A percentile compares a stretch with the other conserved stretches of the same genome.
Conservation (phyloP, 2,329 filamentous ascomycete species). For the Talaromyces sp. region DNA sequence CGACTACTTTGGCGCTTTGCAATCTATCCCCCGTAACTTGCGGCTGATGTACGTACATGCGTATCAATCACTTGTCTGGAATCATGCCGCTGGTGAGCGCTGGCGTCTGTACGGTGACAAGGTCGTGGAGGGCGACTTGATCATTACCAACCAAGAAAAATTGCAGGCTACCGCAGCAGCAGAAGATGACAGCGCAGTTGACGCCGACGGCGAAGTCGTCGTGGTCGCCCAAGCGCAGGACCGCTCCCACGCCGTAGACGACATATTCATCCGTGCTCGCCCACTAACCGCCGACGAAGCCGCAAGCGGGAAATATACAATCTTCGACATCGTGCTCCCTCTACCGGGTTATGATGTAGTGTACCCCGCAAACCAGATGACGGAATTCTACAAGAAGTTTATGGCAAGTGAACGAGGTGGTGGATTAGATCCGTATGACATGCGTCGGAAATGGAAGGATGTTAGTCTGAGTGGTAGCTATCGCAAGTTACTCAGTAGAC, state of each 20-base stretch:
- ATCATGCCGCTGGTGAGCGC: constrained; percentile 74
- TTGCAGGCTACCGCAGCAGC: constrained; percentile 31
- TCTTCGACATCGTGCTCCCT: constrained; percentile 87
- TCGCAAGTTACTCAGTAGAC: constrained; percentile 74
- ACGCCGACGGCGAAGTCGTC: constrained; percentile 64
- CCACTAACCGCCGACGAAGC: constrained; percentile 74
- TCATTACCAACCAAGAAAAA: constrained; percentile 58
- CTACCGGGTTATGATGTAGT: constrained; percentile 87
- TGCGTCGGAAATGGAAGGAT: constrained; percentile 82
- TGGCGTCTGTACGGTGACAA: constrained; percentile 70
- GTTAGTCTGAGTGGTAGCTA: constrained; percentile 87
- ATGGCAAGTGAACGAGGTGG: constrained; percentile 81
- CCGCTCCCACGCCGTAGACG: constrained; percentile 51
- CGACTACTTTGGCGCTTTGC: constrained; percentile 79
- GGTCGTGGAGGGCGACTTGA: constrained; percentile 81
- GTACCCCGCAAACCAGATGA: constrained; percentile 80
- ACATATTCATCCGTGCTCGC: constrained; percentile 66
- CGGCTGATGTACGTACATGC: constrained; percentile 95
- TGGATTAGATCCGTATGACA: constrained; percentile 73
- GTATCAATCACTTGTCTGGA: constrained; percentile 95
- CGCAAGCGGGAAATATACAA: constrained; percentile 68
- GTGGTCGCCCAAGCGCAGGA: constrained; percentile 59
- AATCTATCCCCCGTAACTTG: constrained; percentile 74
- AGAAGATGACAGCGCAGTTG: constrained; percentile 49
- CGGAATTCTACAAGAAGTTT: constrained; percentile 78